phyloP scores from a whole-genome alignment of 306 rosid genomes.

The Morella rubra region DNA sequence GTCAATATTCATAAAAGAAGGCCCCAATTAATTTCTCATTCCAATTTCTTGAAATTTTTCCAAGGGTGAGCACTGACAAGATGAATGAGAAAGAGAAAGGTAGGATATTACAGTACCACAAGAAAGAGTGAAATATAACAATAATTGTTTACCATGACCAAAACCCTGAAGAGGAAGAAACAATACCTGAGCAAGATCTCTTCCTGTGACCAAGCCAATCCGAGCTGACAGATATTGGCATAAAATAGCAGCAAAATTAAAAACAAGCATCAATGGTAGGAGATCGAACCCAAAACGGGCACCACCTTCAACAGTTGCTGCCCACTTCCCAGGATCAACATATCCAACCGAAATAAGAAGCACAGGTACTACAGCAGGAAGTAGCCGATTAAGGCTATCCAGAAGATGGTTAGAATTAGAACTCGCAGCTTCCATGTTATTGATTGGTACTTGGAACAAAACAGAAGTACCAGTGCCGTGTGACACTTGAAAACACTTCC shows the following conservation, averaged over 20 bases:
- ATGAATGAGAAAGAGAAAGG: constrained; percentile 14
- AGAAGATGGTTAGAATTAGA: constrained; percentile 32
- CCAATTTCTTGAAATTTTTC: neutral
- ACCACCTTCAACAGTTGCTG: constrained; percentile 82
- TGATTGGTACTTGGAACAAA: constrained; percentile 29
- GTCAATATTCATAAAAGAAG: neutral
- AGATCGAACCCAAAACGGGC: constrained; percentile 82
- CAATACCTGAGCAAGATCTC: constrained; percentile 87
- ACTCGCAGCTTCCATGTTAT: constrained; percentile 53
- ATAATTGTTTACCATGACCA: neutral
- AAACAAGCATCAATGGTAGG: constrained; percentile 56
- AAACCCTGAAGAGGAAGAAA: constrained; percentile 25
- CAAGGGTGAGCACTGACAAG: neutral
- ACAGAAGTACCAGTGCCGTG: constrained; percentile 23
- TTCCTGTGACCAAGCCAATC: constrained; percentile 74
- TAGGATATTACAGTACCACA: neutral
- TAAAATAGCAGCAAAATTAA: constrained; percentile 82
- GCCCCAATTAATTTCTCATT: neutral
- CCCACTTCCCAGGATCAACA: constrained; percentile 99
- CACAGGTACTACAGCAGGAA: constrained; percentile 61
- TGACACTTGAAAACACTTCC: constrained; percentile 27
- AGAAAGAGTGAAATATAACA: neutral
- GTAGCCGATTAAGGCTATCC: constrained; percentile 43
- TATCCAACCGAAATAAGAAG: constrained; percentile 82
- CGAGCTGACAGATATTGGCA: constrained; percentile 91